Evolutionary conservation across 2,329 filamentous ascomycete genomes (phyloP), one percentile per base, ranked within the genome.

Genomic region (Coniochaeta hoffmannii): DNA sequence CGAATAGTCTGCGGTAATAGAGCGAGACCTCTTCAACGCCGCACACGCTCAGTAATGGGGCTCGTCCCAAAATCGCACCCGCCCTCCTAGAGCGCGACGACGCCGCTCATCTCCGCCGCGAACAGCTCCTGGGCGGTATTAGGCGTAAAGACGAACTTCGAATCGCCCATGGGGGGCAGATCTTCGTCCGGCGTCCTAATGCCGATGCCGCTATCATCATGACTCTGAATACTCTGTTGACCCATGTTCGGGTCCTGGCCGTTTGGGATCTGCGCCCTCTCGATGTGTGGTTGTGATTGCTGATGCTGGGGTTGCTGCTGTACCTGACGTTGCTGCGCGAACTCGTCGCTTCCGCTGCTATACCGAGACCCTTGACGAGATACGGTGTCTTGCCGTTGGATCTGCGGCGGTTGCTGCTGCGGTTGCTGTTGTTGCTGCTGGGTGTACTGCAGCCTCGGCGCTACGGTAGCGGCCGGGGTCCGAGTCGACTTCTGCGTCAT

Each of bases 141-240:
- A 1, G 59, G 60, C 1, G 65, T 58, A 31, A 68, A 65, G 10
- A 74, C 72, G 64, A 79, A 86, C 64, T 86, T 86, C 64, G 78
- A 86, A 64, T 86, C 86, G 53, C 81, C 79, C 66, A 82, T 77
- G 49, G 49, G 49, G 1, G 78, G 73, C 50, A 83, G 83, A 26
- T 87, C 83, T 55, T 86, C 83, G 54, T 87, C 84, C 1, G 83
- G 83, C 4, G 83, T 86, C 53, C 82, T 74, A 62, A 90, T 86
- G 30, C 86, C 86, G 58, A 90, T 90, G 1, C 86, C 87, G 63
- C 87, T 90, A 61, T 90, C 88, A 61, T 90, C 87, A 58, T 86
- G 81, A 51, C 69, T 46, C 74, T 10, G 63, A 63, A 41, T 62
- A 63, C 54, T 73, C 76, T 56, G 74, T 64, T 24, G 77, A 65